phyloP scores from a whole-genome alignment of 805 yeast genomes.

The Ogataea philodendri region DNA sequence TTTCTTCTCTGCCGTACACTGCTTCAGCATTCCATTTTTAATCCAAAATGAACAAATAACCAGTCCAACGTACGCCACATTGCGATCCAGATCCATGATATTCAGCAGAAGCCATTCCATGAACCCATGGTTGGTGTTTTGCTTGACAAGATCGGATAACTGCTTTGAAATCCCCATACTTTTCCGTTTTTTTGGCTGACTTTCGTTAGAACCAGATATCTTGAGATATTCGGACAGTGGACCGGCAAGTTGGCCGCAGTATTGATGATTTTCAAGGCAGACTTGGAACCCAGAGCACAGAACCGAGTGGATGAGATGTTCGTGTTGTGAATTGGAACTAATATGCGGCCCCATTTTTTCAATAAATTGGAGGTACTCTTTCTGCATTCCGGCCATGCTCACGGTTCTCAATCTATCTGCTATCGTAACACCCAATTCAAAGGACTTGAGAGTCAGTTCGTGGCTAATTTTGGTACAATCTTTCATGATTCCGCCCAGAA shows the following conservation, averaged over 20 bases:
- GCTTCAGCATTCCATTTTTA: no score
- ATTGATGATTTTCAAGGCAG: conserved; percentile 1
- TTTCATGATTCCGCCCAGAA: conserved; percentile 2
- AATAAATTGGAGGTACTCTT: conserved; percentile 2
- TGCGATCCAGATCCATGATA: conserved; percentile 2
- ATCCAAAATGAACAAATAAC: no score
- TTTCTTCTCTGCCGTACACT: no score
- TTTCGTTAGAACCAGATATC: no score
- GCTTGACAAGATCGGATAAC: conserved; percentile 2
- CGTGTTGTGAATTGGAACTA: no score
- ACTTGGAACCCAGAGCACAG: conserved; percentile 7
- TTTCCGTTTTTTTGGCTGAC: conserved; percentile 3
- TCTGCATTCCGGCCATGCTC: conserved; percentile 2
- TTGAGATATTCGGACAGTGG: conserved; percentile 1
- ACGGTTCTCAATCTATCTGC: conserved; percentile 5
- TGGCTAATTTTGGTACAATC: conserved; percentile 1
- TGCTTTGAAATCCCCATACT: conserved; percentile 1
- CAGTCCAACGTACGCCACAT: conserved; percentile 1
- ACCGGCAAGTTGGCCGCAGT: neutral
- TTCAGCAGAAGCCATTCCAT: neutral
- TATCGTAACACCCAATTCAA: conserved; percentile 2
- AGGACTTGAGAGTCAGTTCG: conserved; percentile 2
- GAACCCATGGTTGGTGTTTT: conserved; percentile 1
- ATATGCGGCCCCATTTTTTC: no score
- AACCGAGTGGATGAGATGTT: no score